Percentiles rank a stretch among this genome's conserved stretches.
Conservation (phyloP, 768 basidiomycete species). For the Suillus weaverae region DNA sequence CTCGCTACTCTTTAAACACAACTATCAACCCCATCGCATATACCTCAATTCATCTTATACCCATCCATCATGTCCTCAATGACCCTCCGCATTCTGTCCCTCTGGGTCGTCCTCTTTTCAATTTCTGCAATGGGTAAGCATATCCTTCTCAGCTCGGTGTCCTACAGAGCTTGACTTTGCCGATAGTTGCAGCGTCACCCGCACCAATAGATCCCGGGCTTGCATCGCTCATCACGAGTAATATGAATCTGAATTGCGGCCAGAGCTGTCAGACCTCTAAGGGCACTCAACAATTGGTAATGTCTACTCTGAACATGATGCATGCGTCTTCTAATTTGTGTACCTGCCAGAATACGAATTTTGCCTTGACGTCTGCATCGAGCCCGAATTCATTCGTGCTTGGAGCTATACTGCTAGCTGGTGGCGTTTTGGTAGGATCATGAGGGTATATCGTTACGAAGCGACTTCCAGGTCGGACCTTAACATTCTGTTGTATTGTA, state of each 20-base stretch:
- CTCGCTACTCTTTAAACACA: background rate
- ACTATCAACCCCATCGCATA: background rate
- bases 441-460: conserved; percentile 6
- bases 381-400: conserved; percentile 19
- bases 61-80: conserved; percentile 16
- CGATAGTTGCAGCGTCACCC: conserved; percentile 25
- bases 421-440: conserved; percentile 20
- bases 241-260: conserved; percentile 24
- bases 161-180: background rate
- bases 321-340: background rate
- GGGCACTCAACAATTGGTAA: conserved; percentile 24
- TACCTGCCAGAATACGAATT: conserved; percentile 19
- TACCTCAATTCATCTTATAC: conserved; percentile 2
- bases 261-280: conserved; percentile 23
- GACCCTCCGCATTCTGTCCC: conserved; percentile 18
- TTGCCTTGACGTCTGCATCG: conserved; percentile 20
- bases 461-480: background rate
- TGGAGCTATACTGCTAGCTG: conserved; percentile 22
- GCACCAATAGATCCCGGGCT: conserved; percentile 24
- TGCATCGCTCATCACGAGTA: conserved; percentile 21
- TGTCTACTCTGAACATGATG: background rate
- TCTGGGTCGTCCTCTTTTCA: conserved; percentile 24
- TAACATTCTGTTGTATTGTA: background rate
- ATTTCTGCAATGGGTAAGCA: conserved; percentile 22
- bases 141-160: background rate